phyloP scores from a whole-genome alignment of 2,329 filamentous ascomycete species.

The Fusarium sp. region DNA sequence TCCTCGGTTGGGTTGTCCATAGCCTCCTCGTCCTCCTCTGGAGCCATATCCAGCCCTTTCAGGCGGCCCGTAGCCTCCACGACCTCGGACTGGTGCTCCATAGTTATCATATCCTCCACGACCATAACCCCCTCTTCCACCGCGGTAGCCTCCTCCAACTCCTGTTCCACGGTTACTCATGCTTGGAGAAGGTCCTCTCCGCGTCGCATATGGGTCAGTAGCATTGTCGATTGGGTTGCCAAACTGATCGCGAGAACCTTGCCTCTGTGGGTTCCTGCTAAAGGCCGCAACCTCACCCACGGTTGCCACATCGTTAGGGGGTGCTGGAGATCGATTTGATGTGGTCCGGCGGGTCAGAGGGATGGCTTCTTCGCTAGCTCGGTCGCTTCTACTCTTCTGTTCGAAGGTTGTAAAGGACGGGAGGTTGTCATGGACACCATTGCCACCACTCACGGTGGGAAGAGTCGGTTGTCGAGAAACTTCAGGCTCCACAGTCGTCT shows the following conservation, averaged over 20 bases:
- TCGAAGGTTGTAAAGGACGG: slow-evolving; percentile 74
- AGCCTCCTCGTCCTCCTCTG: slow-evolving; percentile 49
- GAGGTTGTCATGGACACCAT: slow-evolving; percentile 60
- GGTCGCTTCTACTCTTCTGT: slow-evolving; percentile 69
- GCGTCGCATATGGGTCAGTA: slow-evolving; percentile 58
- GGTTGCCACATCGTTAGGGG: slow-evolving; percentile 53
- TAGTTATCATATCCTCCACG: slow-evolving; percentile 63
- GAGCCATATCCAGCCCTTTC: slow-evolving; percentile 58
- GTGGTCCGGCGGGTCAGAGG: slow-evolving; percentile 75
- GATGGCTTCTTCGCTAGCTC: slow-evolving; percentile 74
- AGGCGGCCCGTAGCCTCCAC: slow-evolving; percentile 57
- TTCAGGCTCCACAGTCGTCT: slow-evolving; percentile 54
- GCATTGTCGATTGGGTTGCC: slow-evolving; percentile 65
- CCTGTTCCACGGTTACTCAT: slow-evolving; percentile 66
- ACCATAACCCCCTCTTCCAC: slow-evolving; percentile 59
- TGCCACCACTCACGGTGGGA: slow-evolving; percentile 66
- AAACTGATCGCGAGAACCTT: slow-evolving; percentile 69
- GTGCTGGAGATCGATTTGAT: slow-evolving; percentile 65
- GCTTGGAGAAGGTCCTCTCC: slow-evolving; percentile 58
- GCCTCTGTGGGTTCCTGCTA: slow-evolving; percentile 50
- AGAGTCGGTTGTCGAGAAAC: slow-evolving; percentile 66
- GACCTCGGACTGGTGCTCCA: slow-evolving; percentile 53
- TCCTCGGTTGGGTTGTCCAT: slow-evolving; percentile 47
- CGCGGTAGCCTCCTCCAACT: slow-evolving; percentile 57
- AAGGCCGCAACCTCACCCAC: slow-evolving; percentile 49